phyloP scores from a whole-genome alignment of 1,284 basidiomycete genomes.

The Ganoderma multipileum region DNA sequence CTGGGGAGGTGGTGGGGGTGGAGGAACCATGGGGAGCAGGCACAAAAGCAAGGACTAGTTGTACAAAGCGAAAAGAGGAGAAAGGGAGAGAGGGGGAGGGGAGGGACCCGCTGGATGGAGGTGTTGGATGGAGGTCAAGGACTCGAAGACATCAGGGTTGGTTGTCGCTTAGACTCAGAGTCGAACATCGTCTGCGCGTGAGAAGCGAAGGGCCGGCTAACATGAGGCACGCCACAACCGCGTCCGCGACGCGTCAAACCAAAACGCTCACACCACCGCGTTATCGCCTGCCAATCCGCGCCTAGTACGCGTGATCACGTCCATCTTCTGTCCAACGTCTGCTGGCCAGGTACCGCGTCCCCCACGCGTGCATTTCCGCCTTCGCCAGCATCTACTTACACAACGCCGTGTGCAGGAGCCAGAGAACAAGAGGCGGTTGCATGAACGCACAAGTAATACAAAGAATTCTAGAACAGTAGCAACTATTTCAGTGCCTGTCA shows the following conservation, averaged over 20 bases:
- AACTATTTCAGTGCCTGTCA: not conserved
- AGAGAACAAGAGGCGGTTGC: not conserved
- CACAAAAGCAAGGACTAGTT: conserved; percentile 24
- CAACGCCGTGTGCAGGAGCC: not conserved
- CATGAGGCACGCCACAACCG: conserved; percentile 27
- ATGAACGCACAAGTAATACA: not conserved
- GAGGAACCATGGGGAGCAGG: conserved; percentile 32
- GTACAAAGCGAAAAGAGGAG: conserved; percentile 27
- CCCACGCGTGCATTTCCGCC: not conserved
- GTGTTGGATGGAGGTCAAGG: conserved; percentile 19
- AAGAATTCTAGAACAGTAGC: not conserved
- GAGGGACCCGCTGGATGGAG: conserved; percentile 9
- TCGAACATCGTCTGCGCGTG: conserved; percentile 32
- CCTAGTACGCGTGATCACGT: conserved; percentile 1
- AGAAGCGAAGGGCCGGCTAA: conserved; percentile 29
- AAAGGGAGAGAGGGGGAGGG: conserved; percentile 20
- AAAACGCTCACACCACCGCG: conserved; percentile 29
- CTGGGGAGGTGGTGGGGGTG: conserved; percentile 37
- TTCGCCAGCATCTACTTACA: no score
- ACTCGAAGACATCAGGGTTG: conserved; percentile 21
- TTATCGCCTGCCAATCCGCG: conserved; percentile 18
- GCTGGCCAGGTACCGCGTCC: not conserved
- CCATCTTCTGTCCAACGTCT: conserved; percentile 8
- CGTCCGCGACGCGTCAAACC: conserved; percentile 24
- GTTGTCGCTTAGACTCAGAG: conserved; percentile 31